Evolutionary conservation across 2,329 filamentous ascomycete genomes (phyloP), one percentile per base, ranked within the genome.

Genomic region (Grosmannia penicillata): DNA sequence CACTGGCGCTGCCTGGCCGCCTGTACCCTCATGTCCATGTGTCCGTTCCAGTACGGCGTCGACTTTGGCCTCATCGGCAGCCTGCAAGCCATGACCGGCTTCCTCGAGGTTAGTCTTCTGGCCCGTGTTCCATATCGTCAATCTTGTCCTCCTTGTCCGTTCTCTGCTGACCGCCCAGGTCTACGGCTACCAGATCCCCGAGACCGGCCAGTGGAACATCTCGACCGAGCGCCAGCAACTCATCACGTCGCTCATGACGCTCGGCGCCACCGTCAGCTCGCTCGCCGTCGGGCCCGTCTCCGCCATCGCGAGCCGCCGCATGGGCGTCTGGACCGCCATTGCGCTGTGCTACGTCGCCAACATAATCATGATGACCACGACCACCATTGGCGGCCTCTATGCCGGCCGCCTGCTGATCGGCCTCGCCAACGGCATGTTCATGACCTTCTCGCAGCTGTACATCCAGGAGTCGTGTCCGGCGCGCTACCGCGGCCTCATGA

Each of bases 361-460:
- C 44, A 55, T 71, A 15, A 59, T 73, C 47, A 74, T 74, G 70
- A 73, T 74, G 67, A 59, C 63, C 4, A 71, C 67, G 0, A 61
- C 58, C 7, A 51, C 56, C 39, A 70, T 75, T 27, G 66, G 59
- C 14, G 66, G 61, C 1, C 61, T 75, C 6, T 74, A 75, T 40
- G 59, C 62, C 19, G 70, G 67, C 9, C 63, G 70, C 27, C 52
- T 74, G 7, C 49, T 74, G 14, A 68, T 73, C 39, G 71, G 71
- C 3, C 42, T 74, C 6, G 65, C 68, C 6, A 73, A 73, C 47
- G 70, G 69, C 4, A 63, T 70, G 47, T 65, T 72, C 49, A 70
- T 72, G 67, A 72, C 67, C 2, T 72, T 53, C 17, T 53, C 55
- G n/a, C 55, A 58, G 48, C 49, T 58, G 3, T 57, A 58, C 43